Percentiles rank a stretch among this genome's conserved stretches.
phyloP scores from a whole-genome alignment of 2,329 filamentous ascomycete species.

The Dactylellina haptotyla region DNA sequence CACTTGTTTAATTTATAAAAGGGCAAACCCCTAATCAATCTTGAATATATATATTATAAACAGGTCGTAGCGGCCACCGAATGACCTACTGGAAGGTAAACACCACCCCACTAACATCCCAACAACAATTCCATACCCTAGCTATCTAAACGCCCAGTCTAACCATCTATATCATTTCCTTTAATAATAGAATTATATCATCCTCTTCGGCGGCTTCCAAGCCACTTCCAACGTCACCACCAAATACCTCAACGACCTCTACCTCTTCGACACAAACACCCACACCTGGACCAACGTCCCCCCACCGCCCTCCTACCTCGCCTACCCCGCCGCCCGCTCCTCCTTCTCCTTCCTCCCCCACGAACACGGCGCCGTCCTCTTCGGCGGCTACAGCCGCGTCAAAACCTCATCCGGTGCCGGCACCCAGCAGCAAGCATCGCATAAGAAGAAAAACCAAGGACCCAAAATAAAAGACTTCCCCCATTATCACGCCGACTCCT shows the following conservation, averaged over 20 bases:
- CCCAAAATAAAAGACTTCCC: slow-evolving; percentile 72
- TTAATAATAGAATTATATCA: slow-evolving; percentile 76
- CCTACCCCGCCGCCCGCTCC: slow-evolving; percentile 89
- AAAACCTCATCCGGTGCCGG: slow-evolving; percentile 71
- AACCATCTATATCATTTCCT: no score
- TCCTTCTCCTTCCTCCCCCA: slow-evolving; percentile 93
- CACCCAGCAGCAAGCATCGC: background rate
- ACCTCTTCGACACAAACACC: slow-evolving; percentile 91
- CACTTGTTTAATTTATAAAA: background rate
- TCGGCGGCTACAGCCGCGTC: slow-evolving; percentile 91
- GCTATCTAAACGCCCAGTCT: no score
- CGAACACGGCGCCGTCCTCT: slow-evolving; percentile 87
- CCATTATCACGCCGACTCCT: slow-evolving; percentile 92
- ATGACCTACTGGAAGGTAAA: slow-evolving; percentile 89
- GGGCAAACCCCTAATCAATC: background rate
- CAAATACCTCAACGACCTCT: slow-evolving; percentile 90
- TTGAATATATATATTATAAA: slow-evolving; percentile 73
- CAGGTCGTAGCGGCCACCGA: slow-evolving; percentile 87
- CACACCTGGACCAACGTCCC: slow-evolving; percentile 84
- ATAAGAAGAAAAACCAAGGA: slow-evolving; percentile 44
- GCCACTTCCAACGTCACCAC: slow-evolving; percentile 89
- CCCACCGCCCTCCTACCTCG: slow-evolving; percentile 72
- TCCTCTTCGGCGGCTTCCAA: slow-evolving; percentile 96
- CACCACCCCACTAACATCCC: background rate
- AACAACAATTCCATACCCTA: slow-evolving; percentile 52